Conservation (phyloP, 1,139 yeast species). For the Arxiozyma telluris region DNA sequence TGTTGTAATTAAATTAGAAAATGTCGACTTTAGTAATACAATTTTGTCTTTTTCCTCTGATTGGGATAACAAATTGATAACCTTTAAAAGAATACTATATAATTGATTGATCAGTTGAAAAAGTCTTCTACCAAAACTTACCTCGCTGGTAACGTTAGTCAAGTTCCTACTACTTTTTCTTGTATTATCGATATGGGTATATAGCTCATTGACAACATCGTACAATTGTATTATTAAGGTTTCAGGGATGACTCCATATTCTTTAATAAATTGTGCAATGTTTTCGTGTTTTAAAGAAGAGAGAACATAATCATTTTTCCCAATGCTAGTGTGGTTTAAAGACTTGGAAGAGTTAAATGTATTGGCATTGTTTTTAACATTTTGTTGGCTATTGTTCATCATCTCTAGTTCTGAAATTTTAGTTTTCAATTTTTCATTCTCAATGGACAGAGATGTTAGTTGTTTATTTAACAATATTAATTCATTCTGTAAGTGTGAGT, state of each 20-base stretch:
- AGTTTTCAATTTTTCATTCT: conserved; percentile 29
- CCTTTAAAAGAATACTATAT: conserved; percentile 42
- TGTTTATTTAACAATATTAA: conserved; percentile 20
- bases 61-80: conserved; percentile 22
- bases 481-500: conserved; percentile 15
- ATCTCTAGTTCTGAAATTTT: conserved; percentile 26
- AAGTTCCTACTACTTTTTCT: neutral
- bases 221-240: neutral
- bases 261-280: conserved; percentile 4
- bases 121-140: conserved; percentile 27
- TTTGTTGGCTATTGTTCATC: conserved; percentile 2
- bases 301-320: neutral
- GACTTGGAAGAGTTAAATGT: neutral
- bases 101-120: conserved; percentile 50
- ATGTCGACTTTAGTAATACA: conserved; percentile 51
- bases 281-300: neutral
- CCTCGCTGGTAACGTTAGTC: neutral
- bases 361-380: no score
- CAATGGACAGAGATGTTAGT: conserved; percentile 26
- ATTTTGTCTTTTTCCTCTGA: conserved; percentile 18
- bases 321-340: neutral
- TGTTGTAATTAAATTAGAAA: conserved; percentile 69
- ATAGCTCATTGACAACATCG: conserved; percentile 2
- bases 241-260: conserved; percentile 8
- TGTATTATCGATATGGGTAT: neutral